phyloP scores from a whole-genome alignment of 495 filamentous ascomycete genomes.

The Lasiosphaeriaceae sp. region DNA sequence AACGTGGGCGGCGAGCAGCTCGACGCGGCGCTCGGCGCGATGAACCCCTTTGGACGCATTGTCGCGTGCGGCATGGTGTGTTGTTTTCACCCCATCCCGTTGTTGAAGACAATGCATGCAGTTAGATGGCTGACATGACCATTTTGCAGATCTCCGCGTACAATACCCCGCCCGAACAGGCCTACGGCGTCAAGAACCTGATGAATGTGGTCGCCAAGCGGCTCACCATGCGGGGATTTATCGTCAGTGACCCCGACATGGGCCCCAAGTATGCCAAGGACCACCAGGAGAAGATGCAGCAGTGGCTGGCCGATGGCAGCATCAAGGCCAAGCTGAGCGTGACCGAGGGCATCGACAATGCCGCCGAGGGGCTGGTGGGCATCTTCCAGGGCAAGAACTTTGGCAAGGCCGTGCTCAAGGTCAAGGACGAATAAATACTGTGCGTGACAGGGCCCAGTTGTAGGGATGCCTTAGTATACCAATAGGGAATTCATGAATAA shows the following conservation, averaged over 20 bases:
- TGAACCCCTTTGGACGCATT: constrained; percentile 72
- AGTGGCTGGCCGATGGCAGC: constrained; percentile 81
- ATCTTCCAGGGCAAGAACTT: constrained; percentile 86
- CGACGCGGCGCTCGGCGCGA: constrained; percentile 64
- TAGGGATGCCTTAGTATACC: too few species aligned
- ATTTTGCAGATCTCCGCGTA: constrained; percentile 70
- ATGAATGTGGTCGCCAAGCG: constrained; percentile 44
- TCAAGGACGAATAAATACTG: constrained; percentile 40
- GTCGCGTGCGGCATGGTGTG: constrained; percentile 51
- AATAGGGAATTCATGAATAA: too few species aligned
- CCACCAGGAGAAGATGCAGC: constrained; percentile 73
- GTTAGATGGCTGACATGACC: constrained; percentile 25
- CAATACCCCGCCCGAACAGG: constrained; percentile 55
- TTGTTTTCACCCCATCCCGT: constrained; percentile 12
- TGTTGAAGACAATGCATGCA: background rate
- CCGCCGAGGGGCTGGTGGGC: constrained; percentile 75
- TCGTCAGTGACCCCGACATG: constrained; percentile 60
- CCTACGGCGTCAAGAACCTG: constrained; percentile 69
- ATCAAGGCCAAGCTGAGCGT: constrained; percentile 69
- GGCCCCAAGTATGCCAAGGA: constrained; percentile 67
- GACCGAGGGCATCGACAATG: constrained; percentile 80
- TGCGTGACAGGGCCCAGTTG: too few species aligned
- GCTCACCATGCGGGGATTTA: constrained; percentile 67
- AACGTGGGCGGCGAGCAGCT: constrained; percentile 91
- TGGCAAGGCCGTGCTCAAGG: constrained; percentile 84